Evolutionary conservation across 1,284 basidiomycete genomes (phyloP).

Genomic region (Exobasidium rhododendri): DNA sequence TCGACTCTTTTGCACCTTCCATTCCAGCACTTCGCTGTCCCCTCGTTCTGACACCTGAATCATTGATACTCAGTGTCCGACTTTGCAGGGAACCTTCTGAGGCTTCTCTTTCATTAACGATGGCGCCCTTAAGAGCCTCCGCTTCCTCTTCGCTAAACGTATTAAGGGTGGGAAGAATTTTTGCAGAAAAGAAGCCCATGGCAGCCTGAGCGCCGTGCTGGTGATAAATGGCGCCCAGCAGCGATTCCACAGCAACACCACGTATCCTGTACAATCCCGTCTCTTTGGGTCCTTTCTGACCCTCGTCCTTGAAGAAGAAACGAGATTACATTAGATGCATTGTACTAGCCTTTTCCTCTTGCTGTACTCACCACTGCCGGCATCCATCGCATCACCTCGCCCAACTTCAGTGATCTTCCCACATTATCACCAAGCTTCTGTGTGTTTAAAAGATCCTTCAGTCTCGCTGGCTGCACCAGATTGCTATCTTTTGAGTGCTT

Average conservation of each 20-base stretch:
- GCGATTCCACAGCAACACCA: constrained; percentile 49
- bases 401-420: constrained; percentile 41
- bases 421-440: constrained; percentile 43
- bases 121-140: background rate
- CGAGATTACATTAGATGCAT: too few relatives aligned
- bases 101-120: constrained; percentile 1
- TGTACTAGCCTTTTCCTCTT: too few relatives aligned
- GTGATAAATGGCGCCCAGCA: constrained; percentile 53
- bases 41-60: background rate
- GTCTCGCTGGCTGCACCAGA: constrained; percentile 1
- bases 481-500: background rate
- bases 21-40: too few relatives aligned
- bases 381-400: constrained; percentile 54
- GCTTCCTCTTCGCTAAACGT: constrained; percentile 7
- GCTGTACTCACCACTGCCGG: constrained; percentile 24
- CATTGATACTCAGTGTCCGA: too few relatives aligned
- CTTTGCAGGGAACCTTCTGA: background rate
- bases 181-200: constrained; percentile 22
- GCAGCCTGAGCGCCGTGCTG: constrained; percentile 31
- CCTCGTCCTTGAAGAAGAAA: constrained; percentile 24
- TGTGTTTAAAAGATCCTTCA: constrained; percentile 38
- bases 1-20: too few relatives aligned
- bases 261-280: constrained; percentile 52
- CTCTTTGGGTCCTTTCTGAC: constrained; percentile 33
- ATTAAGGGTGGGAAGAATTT: constrained; percentile 20